phyloP scores from a whole-genome alignment of 495 filamentous ascomycete species.

The Aspergillus sclerotioniger region DNA sequence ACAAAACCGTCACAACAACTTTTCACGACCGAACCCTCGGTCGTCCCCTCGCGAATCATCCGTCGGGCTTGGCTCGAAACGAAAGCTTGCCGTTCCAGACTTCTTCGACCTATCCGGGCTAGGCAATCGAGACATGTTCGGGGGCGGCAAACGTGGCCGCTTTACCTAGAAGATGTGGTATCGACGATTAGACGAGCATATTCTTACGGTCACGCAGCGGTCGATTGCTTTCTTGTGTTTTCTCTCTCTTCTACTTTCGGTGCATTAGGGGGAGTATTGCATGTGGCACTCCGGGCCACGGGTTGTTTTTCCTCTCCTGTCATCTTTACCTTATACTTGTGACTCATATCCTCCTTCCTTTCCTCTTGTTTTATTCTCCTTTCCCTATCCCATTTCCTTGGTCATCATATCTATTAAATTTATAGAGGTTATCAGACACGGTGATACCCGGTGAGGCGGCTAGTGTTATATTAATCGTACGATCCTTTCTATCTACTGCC shows the following conservation, averaged over 20 bases:
- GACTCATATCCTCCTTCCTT: conserved; percentile 10
- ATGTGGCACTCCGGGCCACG: conserved; percentile 25
- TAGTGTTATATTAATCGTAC: conserved; percentile 31
- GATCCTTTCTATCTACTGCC: conserved; percentile 7
- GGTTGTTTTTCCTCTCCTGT: conserved; percentile 17
- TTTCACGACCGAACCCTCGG: conserved; percentile 43
- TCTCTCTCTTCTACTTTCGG: conserved; percentile 25
- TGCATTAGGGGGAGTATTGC: conserved; percentile 47
- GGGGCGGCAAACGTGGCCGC: conserved; percentile 69
- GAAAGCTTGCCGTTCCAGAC: conserved; percentile 72
- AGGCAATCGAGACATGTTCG: conserved; percentile 63
- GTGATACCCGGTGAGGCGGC: conserved; percentile 44
- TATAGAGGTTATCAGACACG: conserved; percentile 42
- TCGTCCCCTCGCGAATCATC: conserved; percentile 37
- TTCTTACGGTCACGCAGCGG: conserved; percentile 40
- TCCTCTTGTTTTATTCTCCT: conserved; percentile 11
- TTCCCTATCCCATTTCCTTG: conserved; percentile 14
- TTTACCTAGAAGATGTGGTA: conserved; percentile 53
- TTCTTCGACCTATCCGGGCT: conserved; percentile 77
- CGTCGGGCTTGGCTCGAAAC: conserved; percentile 68
- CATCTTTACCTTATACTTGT: not conserved
- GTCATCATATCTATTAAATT: conserved; percentile 24
- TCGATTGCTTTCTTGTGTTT: conserved; percentile 26
- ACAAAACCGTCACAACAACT: conserved; percentile 47
- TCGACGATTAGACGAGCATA: conserved; percentile 41